Percentiles rank a stretch among this genome's conserved stretches.
phyloP scores from a whole-genome alignment of 148 eudicot genomes.

The Polygonum aviculare region DNA sequence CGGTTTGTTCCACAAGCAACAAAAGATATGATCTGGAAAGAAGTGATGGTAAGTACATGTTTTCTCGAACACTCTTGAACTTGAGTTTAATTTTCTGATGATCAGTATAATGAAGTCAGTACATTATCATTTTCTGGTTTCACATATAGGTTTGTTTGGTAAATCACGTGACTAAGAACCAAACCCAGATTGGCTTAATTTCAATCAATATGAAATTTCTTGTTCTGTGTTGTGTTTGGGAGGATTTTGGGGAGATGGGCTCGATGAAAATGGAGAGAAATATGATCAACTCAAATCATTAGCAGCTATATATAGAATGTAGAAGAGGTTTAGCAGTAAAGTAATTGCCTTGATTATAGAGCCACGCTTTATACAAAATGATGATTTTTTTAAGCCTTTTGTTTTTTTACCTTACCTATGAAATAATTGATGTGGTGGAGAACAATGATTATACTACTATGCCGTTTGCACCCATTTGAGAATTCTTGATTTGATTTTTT shows the following conservation, averaged over 20 bases:
- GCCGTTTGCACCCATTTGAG: background rate
- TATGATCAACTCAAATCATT: background rate
- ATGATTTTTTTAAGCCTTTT: background rate
- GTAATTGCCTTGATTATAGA: background rate
- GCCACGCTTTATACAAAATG: background rate
- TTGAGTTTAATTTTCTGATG: too few relatives aligned
- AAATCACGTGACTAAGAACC: background rate
- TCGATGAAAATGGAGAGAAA: background rate
- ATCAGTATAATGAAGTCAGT: too few relatives aligned
- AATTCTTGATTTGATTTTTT: background rate
- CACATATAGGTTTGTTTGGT: too few relatives aligned
- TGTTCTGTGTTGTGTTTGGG: background rate
- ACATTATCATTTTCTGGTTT: too few relatives aligned
- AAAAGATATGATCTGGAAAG: too few relatives aligned
- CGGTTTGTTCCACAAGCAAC: too few relatives aligned
- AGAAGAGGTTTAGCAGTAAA: background rate
- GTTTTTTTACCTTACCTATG: background rate
- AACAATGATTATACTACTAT: background rate
- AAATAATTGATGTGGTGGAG: background rate
- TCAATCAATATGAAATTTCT: background rate
- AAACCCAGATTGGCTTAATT: background rate
- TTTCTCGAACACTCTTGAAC: too few relatives aligned
- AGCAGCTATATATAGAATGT: background rate
- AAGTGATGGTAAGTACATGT: too few relatives aligned
- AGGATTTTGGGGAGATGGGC: background rate